These are phyloP conservation scores for Parasitella parasitica DNA, from an alignment of 371 early-diverging fungal genomes.

Conservation along the genomic window DNA sequence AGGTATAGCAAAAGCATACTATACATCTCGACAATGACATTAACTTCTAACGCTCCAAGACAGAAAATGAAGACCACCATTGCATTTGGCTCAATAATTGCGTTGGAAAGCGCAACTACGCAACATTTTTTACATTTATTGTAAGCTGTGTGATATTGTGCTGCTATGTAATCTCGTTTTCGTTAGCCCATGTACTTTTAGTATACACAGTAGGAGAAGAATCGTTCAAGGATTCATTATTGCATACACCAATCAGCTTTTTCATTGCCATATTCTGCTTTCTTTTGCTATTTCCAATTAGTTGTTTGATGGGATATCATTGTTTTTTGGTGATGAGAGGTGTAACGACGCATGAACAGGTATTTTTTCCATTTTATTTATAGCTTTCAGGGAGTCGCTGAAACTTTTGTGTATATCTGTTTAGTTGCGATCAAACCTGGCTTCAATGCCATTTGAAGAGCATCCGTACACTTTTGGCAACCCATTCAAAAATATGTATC, in stretches of 20 bases:
- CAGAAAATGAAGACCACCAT: slow-evolving; percentile 86
- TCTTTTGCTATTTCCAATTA: slow-evolving; percentile 63
- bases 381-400: not conserved
- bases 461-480: slow-evolving; percentile 55
- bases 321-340: slow-evolving; percentile 69
- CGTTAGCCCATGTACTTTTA: slow-evolving; percentile 53
- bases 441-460: slow-evolving; percentile 24
- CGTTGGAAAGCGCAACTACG: slow-evolving; percentile 90
- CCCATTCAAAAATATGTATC: slow-evolving; percentile 47
- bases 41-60: not conserved
- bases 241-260: slow-evolving; percentile 49
- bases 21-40: no score
- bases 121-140: slow-evolving; percentile 80
- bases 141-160: slow-evolving; percentile 54
- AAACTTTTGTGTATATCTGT: not conserved
- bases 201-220: not conserved
- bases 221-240: slow-evolving; percentile 1
- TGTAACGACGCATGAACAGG: slow-evolving; percentile 87
- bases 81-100: slow-evolving; percentile 96
- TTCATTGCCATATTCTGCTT: slow-evolving; percentile 65
- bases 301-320: slow-evolving; percentile 76
- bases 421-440: slow-evolving; percentile 43
- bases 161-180: slow-evolving; percentile 58
- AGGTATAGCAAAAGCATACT: slow-evolving; percentile 21
- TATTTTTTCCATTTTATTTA: slow-evolving; percentile 19